These are phyloP conservation scores for Picocystis sp. DNA, from an alignment of 163 green algal genomes.

Conservation along the genomic window DNA sequence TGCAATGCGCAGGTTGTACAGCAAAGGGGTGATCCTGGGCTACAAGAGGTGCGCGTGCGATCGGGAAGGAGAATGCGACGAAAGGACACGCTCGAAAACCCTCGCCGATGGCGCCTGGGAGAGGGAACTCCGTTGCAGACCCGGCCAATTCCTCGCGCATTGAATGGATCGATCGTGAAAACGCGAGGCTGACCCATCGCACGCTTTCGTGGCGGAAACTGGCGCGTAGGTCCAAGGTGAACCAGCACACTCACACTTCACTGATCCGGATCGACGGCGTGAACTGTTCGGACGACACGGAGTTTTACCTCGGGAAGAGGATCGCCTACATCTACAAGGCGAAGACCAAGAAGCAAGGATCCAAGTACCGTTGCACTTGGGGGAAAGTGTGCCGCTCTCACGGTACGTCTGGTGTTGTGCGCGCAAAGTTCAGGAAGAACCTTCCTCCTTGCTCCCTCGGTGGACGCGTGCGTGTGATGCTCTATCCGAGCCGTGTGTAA, in stretches of 20 bases:
- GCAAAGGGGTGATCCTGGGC: constrained; percentile 36
- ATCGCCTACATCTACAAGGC: constrained; percentile 98
- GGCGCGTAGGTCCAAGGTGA: constrained; percentile 45
- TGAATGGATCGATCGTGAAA: no score
- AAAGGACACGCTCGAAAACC: no score
- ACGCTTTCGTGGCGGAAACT: background rate
- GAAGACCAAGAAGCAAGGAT: constrained; percentile 86
- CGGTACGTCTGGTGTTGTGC: constrained; percentile 69
- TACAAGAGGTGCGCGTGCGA: constrained; percentile 38
- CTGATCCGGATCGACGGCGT: constrained; percentile 91
- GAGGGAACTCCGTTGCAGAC: no score
- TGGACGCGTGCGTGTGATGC: constrained; percentile 61
- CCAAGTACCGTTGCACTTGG: constrained; percentile 85
- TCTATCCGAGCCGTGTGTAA: constrained; percentile 75
- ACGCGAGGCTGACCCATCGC: background rate
- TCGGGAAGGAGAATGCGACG: no score
- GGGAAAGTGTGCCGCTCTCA: constrained; percentile 77
- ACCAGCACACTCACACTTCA: constrained; percentile 76
- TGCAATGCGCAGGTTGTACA: constrained; percentile 31
- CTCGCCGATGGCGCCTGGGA: no score
- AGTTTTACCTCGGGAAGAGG: constrained; percentile 92
- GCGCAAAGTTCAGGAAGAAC: constrained; percentile 94
- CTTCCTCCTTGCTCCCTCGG: constrained; percentile 65
- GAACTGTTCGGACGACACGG: constrained; percentile 60
- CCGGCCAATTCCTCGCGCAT: no score